These are phyloP conservation scores for Bryoglossum gracile DNA, from an alignment of 495 filamentous ascomycete genomes.

Conservation along the genomic window DNA sequence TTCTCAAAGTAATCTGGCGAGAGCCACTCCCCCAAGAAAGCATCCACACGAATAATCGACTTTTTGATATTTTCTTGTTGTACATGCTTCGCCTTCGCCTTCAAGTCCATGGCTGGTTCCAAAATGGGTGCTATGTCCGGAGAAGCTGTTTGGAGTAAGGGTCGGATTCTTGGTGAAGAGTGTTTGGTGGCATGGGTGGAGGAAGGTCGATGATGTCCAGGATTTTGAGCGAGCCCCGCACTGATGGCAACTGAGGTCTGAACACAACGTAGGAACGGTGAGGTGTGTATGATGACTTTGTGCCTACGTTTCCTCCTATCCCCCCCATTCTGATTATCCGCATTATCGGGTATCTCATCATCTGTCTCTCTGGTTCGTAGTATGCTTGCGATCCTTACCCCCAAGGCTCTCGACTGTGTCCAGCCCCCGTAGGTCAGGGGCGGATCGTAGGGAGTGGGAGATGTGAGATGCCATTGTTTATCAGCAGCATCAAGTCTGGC, in stretches of 20 bases:
- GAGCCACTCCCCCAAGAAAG: constrained; percentile 94
- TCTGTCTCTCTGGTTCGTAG: constrained; percentile 43
- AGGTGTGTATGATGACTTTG: constrained; percentile 80
- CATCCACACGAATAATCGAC: constrained; percentile 70
- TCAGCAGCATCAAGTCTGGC: constrained; percentile 88
- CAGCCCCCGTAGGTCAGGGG: constrained; percentile 93
- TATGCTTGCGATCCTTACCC: constrained; percentile 69
- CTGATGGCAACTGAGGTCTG: constrained; percentile 89
- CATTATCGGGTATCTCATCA: constrained; percentile 18
- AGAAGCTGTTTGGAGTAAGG: constrained; percentile 10
- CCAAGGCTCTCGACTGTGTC: constrained; percentile 74
- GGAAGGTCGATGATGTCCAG: constrained; percentile 21
- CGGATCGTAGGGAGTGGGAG: constrained; percentile 90
- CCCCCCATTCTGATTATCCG: constrained; percentile 8
- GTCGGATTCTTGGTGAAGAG: constrained; percentile 17
- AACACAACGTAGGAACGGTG: constrained; percentile 85
- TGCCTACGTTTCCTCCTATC: constrained; percentile 47
- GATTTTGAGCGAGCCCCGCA: constrained; percentile 72
- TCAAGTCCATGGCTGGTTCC: constrained; percentile 8
- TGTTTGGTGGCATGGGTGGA: constrained; percentile 6
- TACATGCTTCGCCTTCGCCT: constrained; percentile 5
- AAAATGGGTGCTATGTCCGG: constrained; percentile 15
- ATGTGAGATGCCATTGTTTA: constrained; percentile 91
- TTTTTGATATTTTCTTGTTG: constrained; percentile 34
- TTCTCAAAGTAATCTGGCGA: constrained; percentile 85